Conservation (phyloP, 345 rosid species). For the Corymbia maculata region DNA sequence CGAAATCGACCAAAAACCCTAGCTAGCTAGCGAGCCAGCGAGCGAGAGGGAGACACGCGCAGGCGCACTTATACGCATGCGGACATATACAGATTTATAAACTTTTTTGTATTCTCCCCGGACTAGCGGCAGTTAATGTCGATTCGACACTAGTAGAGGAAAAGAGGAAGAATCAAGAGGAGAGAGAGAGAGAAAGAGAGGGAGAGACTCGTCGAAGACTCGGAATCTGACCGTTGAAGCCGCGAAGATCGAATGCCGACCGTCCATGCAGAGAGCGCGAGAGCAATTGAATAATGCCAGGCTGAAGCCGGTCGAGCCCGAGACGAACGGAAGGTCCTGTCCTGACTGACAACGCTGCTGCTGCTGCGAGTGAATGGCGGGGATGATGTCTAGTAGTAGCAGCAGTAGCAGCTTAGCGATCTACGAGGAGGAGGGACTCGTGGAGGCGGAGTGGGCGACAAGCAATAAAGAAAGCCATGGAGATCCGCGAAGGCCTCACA, state of each 20-base stretch:
- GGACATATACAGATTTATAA: background rate
- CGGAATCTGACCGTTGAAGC: slow-evolving; percentile 33
- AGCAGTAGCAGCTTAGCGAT: background rate
- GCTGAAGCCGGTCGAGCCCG: background rate
- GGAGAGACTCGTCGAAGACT: background rate
- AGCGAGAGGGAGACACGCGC: background rate
- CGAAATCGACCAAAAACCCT: background rate
- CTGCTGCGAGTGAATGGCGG: background rate
- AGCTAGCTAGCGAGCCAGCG: background rate
- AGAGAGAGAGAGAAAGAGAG: background rate
- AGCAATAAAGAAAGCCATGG: background rate
- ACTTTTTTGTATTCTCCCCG: background rate
- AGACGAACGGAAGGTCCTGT: background rate
- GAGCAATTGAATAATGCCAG: background rate
- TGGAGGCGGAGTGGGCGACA: background rate
- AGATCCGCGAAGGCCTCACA: background rate
- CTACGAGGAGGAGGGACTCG: background rate
- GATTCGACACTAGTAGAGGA: background rate
- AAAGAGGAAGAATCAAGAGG: background rate
- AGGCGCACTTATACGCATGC: background rate
- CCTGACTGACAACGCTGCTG: background rate
- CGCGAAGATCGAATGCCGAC: slow-evolving; percentile 10
- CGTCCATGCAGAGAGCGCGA: slow-evolving; percentile 21
- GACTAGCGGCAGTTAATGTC: background rate
- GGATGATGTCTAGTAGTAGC: background rate